Evolutionary conservation across 805 yeast genomes (phyloP).

Genomic region (Kockiozyma suomiensis): DNA sequence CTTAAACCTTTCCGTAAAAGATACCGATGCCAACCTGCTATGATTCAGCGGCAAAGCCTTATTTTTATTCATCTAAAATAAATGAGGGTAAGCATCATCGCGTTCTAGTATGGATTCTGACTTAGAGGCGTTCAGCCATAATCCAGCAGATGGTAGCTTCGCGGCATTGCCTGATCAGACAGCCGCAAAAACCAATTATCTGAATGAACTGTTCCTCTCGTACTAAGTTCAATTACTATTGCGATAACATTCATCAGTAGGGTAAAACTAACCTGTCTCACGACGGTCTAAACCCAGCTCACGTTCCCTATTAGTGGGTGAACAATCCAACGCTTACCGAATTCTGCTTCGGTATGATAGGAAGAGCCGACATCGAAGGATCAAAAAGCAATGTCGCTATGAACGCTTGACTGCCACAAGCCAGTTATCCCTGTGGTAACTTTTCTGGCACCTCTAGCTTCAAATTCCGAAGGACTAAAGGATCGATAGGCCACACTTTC

Average conservation of each 20-base stretch:
- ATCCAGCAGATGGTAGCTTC: constrained; percentile 55
- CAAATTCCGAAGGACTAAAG: constrained; percentile 51
- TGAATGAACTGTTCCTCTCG: constrained; percentile 52
- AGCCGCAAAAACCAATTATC: constrained; percentile 53
- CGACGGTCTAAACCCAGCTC: constrained; percentile 5
- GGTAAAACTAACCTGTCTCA: constrained; percentile 10
- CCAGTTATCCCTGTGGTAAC: constrained; percentile 40
- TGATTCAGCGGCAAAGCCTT: constrained; percentile 46
- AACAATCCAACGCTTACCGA: constrained; percentile 52
- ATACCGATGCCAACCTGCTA: constrained; percentile 47
- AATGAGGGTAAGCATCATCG: constrained; percentile 50
- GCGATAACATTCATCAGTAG: constrained; percentile 35
- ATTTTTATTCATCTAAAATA: constrained; percentile 48
- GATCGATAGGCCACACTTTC: constrained; percentile 56
- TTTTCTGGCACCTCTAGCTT: constrained; percentile 44
- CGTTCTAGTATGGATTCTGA: constrained; percentile 59
- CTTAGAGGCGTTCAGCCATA: constrained; percentile 54
- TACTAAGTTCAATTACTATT: constrained; percentile 51
- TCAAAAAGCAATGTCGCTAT: constrained; percentile 53
- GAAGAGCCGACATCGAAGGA: constrained; percentile 45
- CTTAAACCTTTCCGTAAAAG: constrained; percentile 47
- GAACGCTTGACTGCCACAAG: constrained; percentile 54
- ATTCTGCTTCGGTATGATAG: constrained; percentile 56
- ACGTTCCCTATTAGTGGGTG: constrained; percentile 51
- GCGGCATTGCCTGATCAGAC: constrained; percentile 53